These are phyloP conservation scores for Sherardia arvensis DNA, from an alignment of 257 asterid genomes.

Conservation along the genomic window DNA sequence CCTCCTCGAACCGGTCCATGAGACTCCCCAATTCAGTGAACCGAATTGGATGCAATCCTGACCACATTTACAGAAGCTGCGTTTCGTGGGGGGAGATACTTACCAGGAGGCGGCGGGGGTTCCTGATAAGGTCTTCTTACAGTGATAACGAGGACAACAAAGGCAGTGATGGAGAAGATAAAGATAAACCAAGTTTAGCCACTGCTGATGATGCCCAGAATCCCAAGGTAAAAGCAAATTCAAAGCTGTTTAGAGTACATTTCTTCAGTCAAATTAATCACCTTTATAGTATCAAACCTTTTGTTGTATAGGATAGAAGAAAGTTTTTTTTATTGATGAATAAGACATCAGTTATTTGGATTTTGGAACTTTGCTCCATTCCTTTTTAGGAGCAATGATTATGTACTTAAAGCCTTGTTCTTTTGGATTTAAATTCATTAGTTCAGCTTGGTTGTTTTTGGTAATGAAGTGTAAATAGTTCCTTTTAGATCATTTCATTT, in stretches of 20 bases:
- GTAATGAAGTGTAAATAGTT: not conserved
- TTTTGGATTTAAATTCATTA: not conserved
- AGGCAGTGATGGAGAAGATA: conserved; percentile 31
- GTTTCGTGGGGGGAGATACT: conserved; percentile 8
- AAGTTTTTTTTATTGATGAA: no score
- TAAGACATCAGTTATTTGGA: not conserved
- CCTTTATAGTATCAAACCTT: no score
- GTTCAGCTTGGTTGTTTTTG: not conserved
- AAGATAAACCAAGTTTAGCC: conserved; percentile 48
- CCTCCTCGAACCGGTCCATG: conserved; percentile 26
- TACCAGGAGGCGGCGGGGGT: conserved; percentile 22
- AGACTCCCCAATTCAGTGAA: conserved; percentile 12
- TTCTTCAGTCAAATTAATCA: no score
- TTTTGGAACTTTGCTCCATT: not conserved
- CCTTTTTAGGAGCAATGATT: not conserved
- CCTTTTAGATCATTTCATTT: not conserved
- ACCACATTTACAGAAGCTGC: not conserved
- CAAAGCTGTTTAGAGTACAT: not conserved
- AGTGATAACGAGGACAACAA: conserved; percentile 19
- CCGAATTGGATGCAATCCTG: conserved; percentile 17
- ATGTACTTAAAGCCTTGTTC: not conserved
- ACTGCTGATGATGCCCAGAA: conserved; percentile 24
- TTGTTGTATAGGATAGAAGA: no score
- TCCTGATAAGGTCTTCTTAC: conserved; percentile 38
- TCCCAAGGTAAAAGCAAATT: conserved; percentile 31